phyloP scores from a whole-genome alignment of 768 basidiomycete genomes.

The Lenzites betulinus region DNA sequence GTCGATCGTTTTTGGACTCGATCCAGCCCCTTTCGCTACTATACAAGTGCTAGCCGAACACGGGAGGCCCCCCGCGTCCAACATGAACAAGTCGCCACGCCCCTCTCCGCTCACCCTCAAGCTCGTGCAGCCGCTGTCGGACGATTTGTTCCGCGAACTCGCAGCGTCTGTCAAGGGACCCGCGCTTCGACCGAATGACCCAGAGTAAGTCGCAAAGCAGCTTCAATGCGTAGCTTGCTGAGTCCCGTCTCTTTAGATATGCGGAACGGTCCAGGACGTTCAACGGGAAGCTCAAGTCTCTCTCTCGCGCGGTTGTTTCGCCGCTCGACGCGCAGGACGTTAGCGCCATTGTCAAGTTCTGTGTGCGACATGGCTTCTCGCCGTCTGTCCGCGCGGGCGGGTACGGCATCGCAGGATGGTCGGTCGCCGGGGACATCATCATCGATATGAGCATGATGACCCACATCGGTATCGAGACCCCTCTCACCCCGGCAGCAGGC shows the following conservation, averaged over 20 bases:
- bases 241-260: constrained; percentile 19
- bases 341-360: constrained; percentile 77
- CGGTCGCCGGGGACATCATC: constrained; percentile 83
- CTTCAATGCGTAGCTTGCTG: not conserved
- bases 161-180: constrained; percentile 20
- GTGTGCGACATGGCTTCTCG: constrained; percentile 65
- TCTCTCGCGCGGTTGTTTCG: constrained; percentile 46
- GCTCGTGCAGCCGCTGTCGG: not conserved
- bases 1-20: no score
- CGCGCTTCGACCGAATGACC: constrained; percentile 19
- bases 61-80: not conserved
- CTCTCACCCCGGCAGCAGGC: constrained; percentile 29
- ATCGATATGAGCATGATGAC: constrained; percentile 74
- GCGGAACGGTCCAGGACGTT: constrained; percentile 29
- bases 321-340: constrained; percentile 82
- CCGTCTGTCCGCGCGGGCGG: constrained; percentile 89
- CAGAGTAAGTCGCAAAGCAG: constrained; percentile 15
- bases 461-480: constrained; percentile 68
- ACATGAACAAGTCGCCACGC: not conserved
- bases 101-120: not conserved
- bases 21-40: no score
- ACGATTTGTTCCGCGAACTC: constrained; percentile 21
- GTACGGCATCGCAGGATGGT: constrained; percentile 89
- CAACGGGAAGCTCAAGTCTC: constrained; percentile 31
- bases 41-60: not conserved